A percentile compares a stretch with the other conserved stretches of the same genome.
phyloP scores from a whole-genome alignment of 495 filamentous ascomycete genomes.

The Daldinia bambusicola region DNA sequence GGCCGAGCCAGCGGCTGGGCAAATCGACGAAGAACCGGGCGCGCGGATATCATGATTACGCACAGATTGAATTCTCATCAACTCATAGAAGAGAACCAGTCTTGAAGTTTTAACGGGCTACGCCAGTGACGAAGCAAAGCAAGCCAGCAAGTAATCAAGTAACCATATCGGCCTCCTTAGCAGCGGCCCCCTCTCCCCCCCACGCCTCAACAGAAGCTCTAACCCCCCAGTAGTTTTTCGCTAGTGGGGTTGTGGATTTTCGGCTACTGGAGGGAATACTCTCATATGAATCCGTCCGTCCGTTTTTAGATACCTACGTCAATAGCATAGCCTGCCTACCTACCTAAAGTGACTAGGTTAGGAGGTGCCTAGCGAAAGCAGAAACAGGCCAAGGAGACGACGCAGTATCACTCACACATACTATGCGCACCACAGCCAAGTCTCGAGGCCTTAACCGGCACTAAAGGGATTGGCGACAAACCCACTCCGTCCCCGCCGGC shows the following conservation, averaged over 20 bases:
- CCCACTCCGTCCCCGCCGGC: constrained; percentile 20
- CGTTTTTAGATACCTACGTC: constrained; percentile 1
- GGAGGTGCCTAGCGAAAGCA: background rate
- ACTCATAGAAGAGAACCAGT: constrained; percentile 25
- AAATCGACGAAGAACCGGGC: constrained; percentile 32
- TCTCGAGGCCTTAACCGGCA: constrained; percentile 32
- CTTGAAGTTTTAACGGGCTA: constrained; percentile 22
- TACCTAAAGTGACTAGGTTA: constrained; percentile 28
- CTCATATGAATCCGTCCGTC: background rate
- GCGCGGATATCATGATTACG: constrained; percentile 36
- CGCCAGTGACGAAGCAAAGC: background rate
- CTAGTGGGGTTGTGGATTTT: constrained; percentile 26
- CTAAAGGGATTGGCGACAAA: constrained; percentile 30
- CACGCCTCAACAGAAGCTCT: constrained; percentile 20
- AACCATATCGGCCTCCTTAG: background rate
- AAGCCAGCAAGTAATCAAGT: constrained; percentile 6
- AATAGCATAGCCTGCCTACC: constrained; percentile 19
- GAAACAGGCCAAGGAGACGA: constrained; percentile 10
- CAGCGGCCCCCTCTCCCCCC: background rate
- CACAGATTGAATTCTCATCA: constrained; percentile 11
- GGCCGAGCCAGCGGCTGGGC: constrained; percentile 28
- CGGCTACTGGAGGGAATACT: constrained; percentile 22
- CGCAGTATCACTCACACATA: background rate
- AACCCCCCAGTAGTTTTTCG: constrained; percentile 14
- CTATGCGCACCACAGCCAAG: constrained; percentile 6